Base-by-base conservation (phyloP, 495 filamentous ascomycete genomes). In the Trichoderma asperelloides region DNA sequence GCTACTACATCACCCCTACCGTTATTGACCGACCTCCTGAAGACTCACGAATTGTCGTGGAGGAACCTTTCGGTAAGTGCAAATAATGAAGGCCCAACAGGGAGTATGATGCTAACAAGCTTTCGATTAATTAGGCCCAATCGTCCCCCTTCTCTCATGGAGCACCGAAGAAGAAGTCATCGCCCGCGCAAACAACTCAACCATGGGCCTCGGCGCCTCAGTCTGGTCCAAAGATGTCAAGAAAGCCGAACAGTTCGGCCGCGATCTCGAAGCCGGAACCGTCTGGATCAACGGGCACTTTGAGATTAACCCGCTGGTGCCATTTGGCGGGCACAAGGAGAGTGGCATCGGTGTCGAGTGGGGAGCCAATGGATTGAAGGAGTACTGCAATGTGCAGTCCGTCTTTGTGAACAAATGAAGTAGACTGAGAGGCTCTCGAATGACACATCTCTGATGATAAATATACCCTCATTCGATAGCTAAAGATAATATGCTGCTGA, bases 81-180 rank as follows among this genome's bases (percentile, higher is more conserved):
- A 16, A n/a, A 9, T 8, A 21, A 51, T 3, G 21, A 51, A 11
- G 47, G 5, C 18, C 9, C 21, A 55, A n/a, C n/a, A 23, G 21
- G 0, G 18, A 21, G 11, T 57, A 57, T 21, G 5, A 51, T 25
- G 11, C n/a, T 51, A 51, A 51, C 7, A 0, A 8, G 18, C 23
- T 51, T 23, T 25, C 4, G 0, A 18, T 21, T 51, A 1, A 6
- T 28, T 8, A 66, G 64, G 81, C 5, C 87, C 87, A 0, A 82
- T 89, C 33, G 70, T 87, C 3, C 86, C 86, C 0, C 68, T 87
- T 33, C 68, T 86, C 64, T 78, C 79, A 33, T 89, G 84, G 83
- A 74, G 73, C 0, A 75, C 80, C 21, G 85, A 87, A 67, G 81
- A 82, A 27, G 86, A 88, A 41, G 85, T 88, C 11, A 69, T 89